Evolutionary conservation across 1,284 basidiomycete genomes (phyloP), one percentile per base, ranked within the genome.

Genomic region (Marasmius oreades): DNA sequence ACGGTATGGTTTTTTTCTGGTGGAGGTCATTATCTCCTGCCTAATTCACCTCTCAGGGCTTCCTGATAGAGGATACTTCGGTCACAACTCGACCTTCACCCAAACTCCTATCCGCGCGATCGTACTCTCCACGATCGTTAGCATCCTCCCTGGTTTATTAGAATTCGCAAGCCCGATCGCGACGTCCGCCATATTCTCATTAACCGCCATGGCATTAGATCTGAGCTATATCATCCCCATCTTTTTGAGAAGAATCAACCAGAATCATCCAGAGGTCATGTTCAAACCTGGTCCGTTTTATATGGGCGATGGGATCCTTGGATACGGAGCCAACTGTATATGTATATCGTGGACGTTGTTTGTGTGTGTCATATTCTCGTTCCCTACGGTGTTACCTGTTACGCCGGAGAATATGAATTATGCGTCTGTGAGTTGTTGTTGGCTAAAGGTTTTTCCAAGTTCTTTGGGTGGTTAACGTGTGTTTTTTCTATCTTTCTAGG

Each of bases 241-340:
- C 65, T 77, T 84, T 67, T 72, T 86, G 67, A 82, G 90, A 36
- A 79, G 92, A 56, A 71, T 88, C 56, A 93, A 81, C 70, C 76
- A 80, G 57, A 78, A 88, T 60, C 93, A 95, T 66, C 92, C 93
- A 0, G 93, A 95, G 52, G 88, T 95, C 36, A 75, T 76, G 63
- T 94, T 92, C 77, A 86, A 86, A 67, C 92, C 92, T 0, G 93
- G 93, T n/a, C 93, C 93, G 18, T 95, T 93, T 73, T 90, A 85
- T 68, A 85, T 94, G 77, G 92, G 92, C 22, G 75, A 84, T 53
- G 91, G 90, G 0, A 63, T 77, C 57, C 68, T 93, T 20, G 90
- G 88, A 2, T 80, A 78, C 73, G 65, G 77, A 14, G 79, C 81
- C 62, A 93, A 93, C 66, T 59, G 77, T 20, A 79, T 79, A 51